Evolutionary conservation across 768 basidiomycete species (phyloP).

Genomic region (Lentinula lateritia): DNA sequence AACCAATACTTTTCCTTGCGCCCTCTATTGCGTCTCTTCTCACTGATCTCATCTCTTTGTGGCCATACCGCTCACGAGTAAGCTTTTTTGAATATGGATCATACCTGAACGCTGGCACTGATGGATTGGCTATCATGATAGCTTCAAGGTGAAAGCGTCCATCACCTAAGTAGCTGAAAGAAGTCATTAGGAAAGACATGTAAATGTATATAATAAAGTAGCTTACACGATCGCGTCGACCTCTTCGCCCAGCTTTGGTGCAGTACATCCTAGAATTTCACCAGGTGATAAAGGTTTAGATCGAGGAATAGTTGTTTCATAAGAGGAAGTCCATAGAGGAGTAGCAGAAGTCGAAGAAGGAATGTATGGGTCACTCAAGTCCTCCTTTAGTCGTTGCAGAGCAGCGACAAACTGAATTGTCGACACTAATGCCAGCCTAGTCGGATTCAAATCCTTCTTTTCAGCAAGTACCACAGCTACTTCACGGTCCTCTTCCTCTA

Average conservation of each 20-base stretch:
- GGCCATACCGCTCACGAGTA: slow-evolving; percentile 87
- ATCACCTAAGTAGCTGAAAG: slow-evolving; percentile 85
- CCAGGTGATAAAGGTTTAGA: slow-evolving; percentile 93
- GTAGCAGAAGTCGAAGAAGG: slow-evolving; percentile 6
- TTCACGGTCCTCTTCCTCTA: slow-evolving; percentile 8
- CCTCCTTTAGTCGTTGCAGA: slow-evolving; percentile 79
- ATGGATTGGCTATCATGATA: slow-evolving; percentile 99
- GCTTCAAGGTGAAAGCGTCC: slow-evolving; percentile 98
- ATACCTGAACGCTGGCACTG: slow-evolving; percentile 92
- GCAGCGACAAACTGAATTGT: slow-evolving; percentile 98
- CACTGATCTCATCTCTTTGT: slow-evolving; percentile 76
- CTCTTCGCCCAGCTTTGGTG: slow-evolving; percentile 65
- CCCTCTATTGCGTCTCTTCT: slow-evolving; percentile 70
- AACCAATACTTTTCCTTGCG: slow-evolving; percentile 61
- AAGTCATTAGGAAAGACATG: background rate
- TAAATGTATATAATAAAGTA: background rate
- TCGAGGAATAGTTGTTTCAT: slow-evolving; percentile 74
- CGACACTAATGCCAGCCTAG: slow-evolving; percentile 86
- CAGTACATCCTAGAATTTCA: slow-evolving; percentile 96
- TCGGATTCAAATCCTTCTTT: slow-evolving; percentile 24
- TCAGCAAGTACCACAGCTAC: background rate
- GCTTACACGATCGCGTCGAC: slow-evolving; percentile 91
- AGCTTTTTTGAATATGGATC: slow-evolving; percentile 98
- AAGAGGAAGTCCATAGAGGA: slow-evolving; percentile 53
- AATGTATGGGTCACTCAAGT: slow-evolving; percentile 45